A percentile compares a stretch with the other conserved stretches of the same genome.
phyloP scores from a whole-genome alignment of 2,329 filamentous ascomycete genomes.

The Talaromyces albobiverticillius region DNA sequence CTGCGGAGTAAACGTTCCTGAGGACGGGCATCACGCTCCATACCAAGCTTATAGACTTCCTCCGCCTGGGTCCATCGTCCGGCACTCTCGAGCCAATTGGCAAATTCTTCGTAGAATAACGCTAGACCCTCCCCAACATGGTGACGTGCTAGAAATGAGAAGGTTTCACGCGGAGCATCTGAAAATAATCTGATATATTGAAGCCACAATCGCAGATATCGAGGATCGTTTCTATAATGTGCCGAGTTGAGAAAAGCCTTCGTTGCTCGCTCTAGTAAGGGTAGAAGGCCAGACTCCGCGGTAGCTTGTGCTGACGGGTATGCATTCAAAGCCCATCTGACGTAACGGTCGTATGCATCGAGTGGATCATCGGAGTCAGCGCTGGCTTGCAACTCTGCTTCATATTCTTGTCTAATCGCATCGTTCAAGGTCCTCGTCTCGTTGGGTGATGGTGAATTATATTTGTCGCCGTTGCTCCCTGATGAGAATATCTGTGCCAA shows the following conservation, averaged over 20 bases:
- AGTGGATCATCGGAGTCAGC: conserved; percentile 91
- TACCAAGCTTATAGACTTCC: conserved; percentile 86
- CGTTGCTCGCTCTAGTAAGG: conserved; percentile 86
- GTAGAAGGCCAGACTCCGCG: conserved; percentile 82
- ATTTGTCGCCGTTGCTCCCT: conserved; percentile 46
- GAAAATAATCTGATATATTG: conserved; percentile 92
- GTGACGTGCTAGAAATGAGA: conserved; percentile 85
- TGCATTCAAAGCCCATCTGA: conserved; percentile 92
- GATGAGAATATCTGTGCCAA: conserved; percentile 70
- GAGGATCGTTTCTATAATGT: conserved; percentile 92
- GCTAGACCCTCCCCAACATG: conserved; percentile 82
- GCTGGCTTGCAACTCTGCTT: conserved; percentile 74
- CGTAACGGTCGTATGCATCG: conserved; percentile 93
- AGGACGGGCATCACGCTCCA: conserved; percentile 83
- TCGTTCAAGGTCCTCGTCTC: conserved; percentile 77
- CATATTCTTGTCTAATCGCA: conserved; percentile 76
- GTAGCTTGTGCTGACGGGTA: conserved; percentile 94
- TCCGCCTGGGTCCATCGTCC: conserved; percentile 87
- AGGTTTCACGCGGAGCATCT: conserved; percentile 88
- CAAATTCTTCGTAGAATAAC: conserved; percentile 95
- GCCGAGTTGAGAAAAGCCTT: conserved; percentile 79
- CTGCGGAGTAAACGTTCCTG: conserved; percentile 79
- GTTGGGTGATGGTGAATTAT: conserved; percentile 63
- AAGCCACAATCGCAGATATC: conserved; percentile 91
- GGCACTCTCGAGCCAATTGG: conserved; percentile 82